phyloP scores from a whole-genome alignment of 1,284 basidiomycete genomes.

The Moesziomyces antarcticus region DNA sequence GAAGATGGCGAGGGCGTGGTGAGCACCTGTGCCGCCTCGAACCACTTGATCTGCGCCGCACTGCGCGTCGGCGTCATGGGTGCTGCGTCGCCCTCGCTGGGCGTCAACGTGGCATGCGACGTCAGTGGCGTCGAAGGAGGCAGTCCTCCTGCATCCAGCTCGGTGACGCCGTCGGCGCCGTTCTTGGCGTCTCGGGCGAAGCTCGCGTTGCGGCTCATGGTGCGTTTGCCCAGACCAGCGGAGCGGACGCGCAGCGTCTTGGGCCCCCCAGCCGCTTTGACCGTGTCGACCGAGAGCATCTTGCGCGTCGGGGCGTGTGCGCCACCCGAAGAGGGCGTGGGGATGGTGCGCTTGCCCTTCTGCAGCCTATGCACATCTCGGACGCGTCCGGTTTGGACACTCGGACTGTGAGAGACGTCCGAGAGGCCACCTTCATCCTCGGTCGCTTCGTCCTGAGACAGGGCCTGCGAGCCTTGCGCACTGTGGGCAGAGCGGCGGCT shows the following conservation, averaged over 20 bases:
- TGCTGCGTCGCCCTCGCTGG: constrained; percentile 17
- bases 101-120: constrained; percentile 6
- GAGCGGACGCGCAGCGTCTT: constrained; percentile 43
- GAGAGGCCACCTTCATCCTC: constrained; percentile 40
- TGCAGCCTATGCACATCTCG: constrained; percentile 37
- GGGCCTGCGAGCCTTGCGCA: constrained; percentile 6
- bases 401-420: constrained; percentile 38
- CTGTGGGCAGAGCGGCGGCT: constrained; percentile 24
- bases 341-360: constrained; percentile 38
- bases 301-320: constrained; percentile 32
- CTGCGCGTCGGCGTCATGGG: constrained; percentile 66
- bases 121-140: constrained; percentile 39
- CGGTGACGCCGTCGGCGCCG: constrained; percentile 3
- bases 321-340: constrained; percentile 15
- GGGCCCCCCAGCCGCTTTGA: constrained; percentile 36
- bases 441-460: constrained; percentile 19
- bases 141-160: constrained; percentile 7
- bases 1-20: constrained; percentile 59
- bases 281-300: constrained; percentile 39
- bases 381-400: constrained; percentile 37
- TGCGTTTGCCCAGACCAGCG: constrained; percentile 35
- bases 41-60: constrained; percentile 60
- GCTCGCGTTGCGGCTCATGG: constrained; percentile 43
- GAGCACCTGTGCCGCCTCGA: constrained; percentile 58
- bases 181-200: constrained; percentile 19